Evolutionary conservation across 2,329 filamentous ascomycete genomes (phyloP), one percentile per base, ranked within the genome.

Genomic region (Penicillium oxalicum): DNA sequence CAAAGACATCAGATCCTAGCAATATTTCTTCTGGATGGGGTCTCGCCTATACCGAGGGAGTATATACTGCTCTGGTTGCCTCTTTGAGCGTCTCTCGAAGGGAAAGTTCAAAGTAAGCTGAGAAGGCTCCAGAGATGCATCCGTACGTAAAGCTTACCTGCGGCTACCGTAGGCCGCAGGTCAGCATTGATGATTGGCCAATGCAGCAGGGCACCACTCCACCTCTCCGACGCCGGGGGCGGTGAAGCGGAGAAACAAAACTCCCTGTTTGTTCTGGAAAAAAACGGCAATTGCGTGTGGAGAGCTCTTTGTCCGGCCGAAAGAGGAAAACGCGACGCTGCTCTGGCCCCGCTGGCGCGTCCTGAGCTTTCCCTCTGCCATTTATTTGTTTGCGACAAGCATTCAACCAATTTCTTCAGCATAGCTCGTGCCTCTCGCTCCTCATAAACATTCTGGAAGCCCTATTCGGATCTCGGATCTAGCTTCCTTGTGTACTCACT

Each of bases 131-230:
- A 42, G 29, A 32, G 29, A 32, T 32, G 29, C 29, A 32, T 32
- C 8, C 29, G 7, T 11, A 28, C 42, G 37, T 47, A 59, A 59
- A 57, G 56, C 56, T 60, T 60, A 60, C 53, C 42, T 49, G 44
- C 54, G 52, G 52, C 42, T 54, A 53, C 37, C 40, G 39, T 36
- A 46, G 50, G 52, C 48, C 55, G 44, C 52, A 55, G 51, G 33
- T 42, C 35, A 39, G 44, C 38, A 34, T 24, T 28, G 9, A 5
- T 48, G 28, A 60, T 55, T 55, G 53, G 52, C 26, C 50, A 51
- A 52, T 51, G 32, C 33, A 18, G 13, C 32, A 49, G 33, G 45
- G 29, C 39, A 11, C 32, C 18, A 11, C 8, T 11, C 29, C 29
- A 32, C 11, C 29, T 32, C 53, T 54, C 53, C 53, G 55, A 52